These are phyloP conservation scores for Naganishia vaughanmartiniae DNA, from an alignment of 768 basidiomycete genomes.

Conservation along the genomic window DNA sequence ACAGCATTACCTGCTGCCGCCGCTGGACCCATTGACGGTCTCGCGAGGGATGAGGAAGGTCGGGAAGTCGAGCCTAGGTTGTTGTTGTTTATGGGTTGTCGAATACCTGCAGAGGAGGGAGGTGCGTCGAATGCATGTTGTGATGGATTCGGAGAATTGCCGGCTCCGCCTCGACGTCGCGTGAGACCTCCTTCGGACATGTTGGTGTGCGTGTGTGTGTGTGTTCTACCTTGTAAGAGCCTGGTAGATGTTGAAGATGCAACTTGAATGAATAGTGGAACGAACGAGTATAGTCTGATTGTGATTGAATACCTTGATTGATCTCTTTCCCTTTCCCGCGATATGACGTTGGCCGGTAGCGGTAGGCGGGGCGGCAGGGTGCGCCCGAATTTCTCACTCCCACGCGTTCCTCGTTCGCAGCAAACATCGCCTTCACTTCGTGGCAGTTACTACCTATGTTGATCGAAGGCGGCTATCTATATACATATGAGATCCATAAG, in stretches of 20 bases:
- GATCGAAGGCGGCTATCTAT: too few relatives aligned
- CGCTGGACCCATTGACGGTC: constrained; percentile 18
- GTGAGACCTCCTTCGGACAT: constrained; percentile 52
- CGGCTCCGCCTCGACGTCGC: constrained; percentile 45
- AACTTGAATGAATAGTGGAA: background rate
- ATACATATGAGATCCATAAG: too few relatives aligned
- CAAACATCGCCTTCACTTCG: background rate
- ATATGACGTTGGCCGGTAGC: constrained; percentile 23
- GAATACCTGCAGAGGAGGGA: constrained; percentile 22
- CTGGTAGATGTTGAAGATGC: background rate
- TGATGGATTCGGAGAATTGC: constrained; percentile 34
- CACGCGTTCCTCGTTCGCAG: background rate
- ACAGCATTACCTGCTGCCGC: constrained; percentile 29
- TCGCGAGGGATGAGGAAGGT: constrained; percentile 31
- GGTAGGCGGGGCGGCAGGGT: background rate
- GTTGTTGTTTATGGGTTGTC: constrained; percentile 8
- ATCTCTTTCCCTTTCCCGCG: background rate
- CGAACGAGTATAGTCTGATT: background rate
- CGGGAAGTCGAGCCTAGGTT: constrained; percentile 31
- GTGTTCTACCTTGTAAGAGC: background rate
- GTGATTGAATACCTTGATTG: background rate
- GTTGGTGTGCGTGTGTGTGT: background rate
- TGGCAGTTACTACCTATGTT: too few relatives aligned
- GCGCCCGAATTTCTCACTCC: background rate
- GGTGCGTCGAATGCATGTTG: constrained; percentile 25